Conservation (phyloP, 495 filamentous ascomycete genomes). For the Neurospora sp. region DNA sequence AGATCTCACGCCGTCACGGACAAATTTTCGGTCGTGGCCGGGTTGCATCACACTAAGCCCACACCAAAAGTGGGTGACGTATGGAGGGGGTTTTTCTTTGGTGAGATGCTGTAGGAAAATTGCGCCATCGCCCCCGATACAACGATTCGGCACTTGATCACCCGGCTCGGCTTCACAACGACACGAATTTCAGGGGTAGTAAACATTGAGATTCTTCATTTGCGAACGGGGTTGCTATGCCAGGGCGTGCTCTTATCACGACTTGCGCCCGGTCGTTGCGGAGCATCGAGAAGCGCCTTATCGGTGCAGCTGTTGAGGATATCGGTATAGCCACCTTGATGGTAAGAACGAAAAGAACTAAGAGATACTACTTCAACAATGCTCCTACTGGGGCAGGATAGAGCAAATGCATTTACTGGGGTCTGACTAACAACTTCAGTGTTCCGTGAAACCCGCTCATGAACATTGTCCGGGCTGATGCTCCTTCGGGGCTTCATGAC, state of each 20-base stretch:
- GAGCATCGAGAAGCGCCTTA: neutral
- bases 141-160: neutral
- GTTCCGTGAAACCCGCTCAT: neutral
- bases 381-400: neutral
- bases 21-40: neutral
- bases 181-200: neutral
- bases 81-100: neutral
- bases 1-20: neutral
- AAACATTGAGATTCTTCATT: neutral
- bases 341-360: neutral
- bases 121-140: conserved; percentile 3
- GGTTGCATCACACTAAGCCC: neutral
- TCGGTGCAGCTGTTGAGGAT: neutral
- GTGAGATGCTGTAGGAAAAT: conserved; percentile 1
- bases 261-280: neutral
- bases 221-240: neutral
- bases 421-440: neutral
- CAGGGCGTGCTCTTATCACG: neutral
- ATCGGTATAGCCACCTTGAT: neutral
- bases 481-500: neutral
- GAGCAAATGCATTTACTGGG: neutral
- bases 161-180: neutral
- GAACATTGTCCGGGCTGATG: neutral
- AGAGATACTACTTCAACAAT: neutral
- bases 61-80: neutral